phyloP scores from a whole-genome alignment of 2,329 filamentous ascomycete species.

The Stagonosporopsis vannaccii region DNA sequence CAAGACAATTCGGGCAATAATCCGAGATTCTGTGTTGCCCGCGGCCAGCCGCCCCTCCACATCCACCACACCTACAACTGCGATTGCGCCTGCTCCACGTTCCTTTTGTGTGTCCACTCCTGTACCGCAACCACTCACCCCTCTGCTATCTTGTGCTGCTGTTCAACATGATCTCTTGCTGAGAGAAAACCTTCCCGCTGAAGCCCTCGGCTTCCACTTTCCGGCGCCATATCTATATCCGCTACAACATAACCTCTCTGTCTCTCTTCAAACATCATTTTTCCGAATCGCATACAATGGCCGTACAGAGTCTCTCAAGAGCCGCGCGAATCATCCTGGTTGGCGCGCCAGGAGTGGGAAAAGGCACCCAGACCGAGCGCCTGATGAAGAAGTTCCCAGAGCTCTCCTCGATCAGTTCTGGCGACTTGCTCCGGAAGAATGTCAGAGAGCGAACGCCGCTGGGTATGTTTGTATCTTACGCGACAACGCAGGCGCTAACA shows the following conservation, averaged over 20 bases:
- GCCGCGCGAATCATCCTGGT: conserved; percentile 94
- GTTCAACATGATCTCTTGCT: conserved; percentile 15
- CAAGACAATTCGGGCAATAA: conserved; percentile 3
- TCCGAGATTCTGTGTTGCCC: neutral
- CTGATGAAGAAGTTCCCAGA: conserved; percentile 87
- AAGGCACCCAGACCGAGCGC: conserved; percentile 93
- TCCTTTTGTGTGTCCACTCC: conserved; percentile 7
- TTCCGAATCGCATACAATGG: conserved; percentile 28
- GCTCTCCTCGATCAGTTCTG: conserved; percentile 89
- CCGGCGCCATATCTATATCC: neutral
- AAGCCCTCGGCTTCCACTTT: conserved; percentile 14
- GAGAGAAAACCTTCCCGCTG: conserved; percentile 8
- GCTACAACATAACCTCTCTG: neutral
- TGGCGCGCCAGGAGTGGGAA: conserved; percentile 95
- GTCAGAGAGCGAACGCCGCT: conserved; percentile 86
- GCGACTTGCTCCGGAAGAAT: conserved; percentile 90
- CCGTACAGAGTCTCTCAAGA: conserved; percentile 50
- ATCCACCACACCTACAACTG: conserved; percentile 1
- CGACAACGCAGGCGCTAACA: conserved; percentile 20
- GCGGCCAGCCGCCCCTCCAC: conserved; percentile 7
- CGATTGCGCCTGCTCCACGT: neutral
- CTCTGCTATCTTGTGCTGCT: neutral
- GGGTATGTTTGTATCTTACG: conserved; percentile 60
- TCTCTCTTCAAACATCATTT: no score
- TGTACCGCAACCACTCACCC: neutral